A percentile compares a stretch with the other conserved stretches of the same genome.
These are phyloP conservation scores for Colletotrichum nymphaeae DNA, from an alignment of 2,329 filamentous ascomycete genomes.

Conservation along the genomic window DNA sequence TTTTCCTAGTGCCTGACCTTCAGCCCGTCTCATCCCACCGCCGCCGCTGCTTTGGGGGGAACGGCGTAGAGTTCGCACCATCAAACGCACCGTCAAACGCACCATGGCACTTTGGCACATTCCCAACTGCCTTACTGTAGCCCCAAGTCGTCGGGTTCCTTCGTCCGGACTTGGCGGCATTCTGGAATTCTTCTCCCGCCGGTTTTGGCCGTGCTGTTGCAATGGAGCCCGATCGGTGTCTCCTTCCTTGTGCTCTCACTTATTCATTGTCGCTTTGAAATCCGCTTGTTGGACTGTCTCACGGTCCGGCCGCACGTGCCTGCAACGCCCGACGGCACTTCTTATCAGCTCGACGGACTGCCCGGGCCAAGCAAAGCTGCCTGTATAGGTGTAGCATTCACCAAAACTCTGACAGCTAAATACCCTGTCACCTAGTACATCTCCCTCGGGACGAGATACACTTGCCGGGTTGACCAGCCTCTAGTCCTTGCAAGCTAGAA, in stretches of 20 bases:
- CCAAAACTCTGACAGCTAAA: not conserved
- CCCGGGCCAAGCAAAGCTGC: not conserved
- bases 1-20: not conserved
- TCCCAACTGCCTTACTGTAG: not conserved
- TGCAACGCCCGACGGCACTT: not conserved
- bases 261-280: not conserved
- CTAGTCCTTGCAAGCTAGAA: not conserved
- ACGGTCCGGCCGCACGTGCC: not conserved
- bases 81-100: not conserved
- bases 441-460: not conserved
- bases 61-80: not conserved
- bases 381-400: not conserved
- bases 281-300: not conserved
- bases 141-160: not conserved
- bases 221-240: not conserved
- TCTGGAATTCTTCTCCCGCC: slow-evolving; percentile 32
- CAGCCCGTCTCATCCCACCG: slow-evolving; percentile 5
- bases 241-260: not conserved
- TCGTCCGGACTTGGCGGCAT: not conserved
- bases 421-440: not conserved
- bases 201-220: not conserved
- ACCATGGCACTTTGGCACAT: not conserved
- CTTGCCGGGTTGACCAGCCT: not conserved
- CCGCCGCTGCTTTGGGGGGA: not conserved
- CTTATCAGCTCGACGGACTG: not conserved